Conservation (phyloP, 352 stramenopile species). For the Phytophthora cajani region DNA sequence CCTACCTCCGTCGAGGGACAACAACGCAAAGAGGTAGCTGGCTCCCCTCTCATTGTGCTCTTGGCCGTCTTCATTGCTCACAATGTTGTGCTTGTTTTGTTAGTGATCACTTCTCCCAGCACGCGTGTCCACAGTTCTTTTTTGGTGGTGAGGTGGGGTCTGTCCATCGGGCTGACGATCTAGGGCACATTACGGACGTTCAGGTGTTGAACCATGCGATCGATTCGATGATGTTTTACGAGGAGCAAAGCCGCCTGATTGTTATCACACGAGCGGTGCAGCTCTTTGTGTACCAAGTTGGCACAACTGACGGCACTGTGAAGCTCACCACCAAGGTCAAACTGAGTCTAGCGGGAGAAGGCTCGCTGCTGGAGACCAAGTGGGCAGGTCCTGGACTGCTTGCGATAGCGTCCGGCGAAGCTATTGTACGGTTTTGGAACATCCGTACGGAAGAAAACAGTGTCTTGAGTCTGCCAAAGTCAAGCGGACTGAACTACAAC, state of each 20-base stretch:
- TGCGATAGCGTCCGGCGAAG: constrained; percentile 89
- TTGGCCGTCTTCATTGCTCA: background rate
- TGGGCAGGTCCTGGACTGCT: constrained; percentile 92
- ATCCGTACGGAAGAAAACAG: constrained; percentile 93
- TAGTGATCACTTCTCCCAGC: constrained; percentile 61
- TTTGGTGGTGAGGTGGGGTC: constrained; percentile 92
- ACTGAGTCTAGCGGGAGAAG: constrained; percentile 86
- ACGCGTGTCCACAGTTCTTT: constrained; percentile 90
- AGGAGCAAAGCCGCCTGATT: constrained; percentile 81
- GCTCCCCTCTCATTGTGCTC: background rate
- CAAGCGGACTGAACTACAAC: constrained; percentile 53
- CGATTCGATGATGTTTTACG: constrained; percentile 91
- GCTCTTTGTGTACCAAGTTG: constrained; percentile 92
- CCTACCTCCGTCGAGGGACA: constrained; percentile 44
- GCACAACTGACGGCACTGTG: constrained; percentile 77
- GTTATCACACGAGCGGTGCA: constrained; percentile 92
- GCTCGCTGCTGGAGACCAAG: constrained; percentile 79
- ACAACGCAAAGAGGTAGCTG: constrained; percentile 51
- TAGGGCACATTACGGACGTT: constrained; percentile 92
- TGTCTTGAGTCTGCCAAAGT: constrained; percentile 82
- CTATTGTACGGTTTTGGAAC: constrained; percentile 93
- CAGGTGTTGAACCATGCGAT: constrained; percentile 87
- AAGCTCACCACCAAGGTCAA: constrained; percentile 90
- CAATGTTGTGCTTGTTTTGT: constrained; percentile 2
- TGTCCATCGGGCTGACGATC: constrained; percentile 92